phyloP scores from a whole-genome alignment of 306 rosid genomes.

The Canavalia gladiata region DNA sequence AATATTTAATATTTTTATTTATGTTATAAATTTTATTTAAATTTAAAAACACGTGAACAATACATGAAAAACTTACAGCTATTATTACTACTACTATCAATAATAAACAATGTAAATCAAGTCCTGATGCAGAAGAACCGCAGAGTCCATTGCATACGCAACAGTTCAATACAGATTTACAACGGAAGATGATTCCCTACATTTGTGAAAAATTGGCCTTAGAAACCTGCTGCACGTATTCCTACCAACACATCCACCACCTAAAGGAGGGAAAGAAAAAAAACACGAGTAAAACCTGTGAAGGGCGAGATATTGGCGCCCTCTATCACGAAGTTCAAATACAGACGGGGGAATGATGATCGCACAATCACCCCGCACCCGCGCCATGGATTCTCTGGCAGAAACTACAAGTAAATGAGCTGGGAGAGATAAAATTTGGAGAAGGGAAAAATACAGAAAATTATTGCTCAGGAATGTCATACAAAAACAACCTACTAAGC shows the following conservation, averaged over 20 bases:
- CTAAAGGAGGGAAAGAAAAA: not conserved
- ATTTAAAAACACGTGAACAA: too few relatives aligned
- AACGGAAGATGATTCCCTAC: conserved; percentile 52
- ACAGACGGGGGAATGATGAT: conserved; percentile 39
- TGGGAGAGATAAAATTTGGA: conserved; percentile 46
- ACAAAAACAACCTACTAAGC: conserved; percentile 61
- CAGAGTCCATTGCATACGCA: conserved; percentile 35
- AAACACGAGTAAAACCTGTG: conserved; percentile 37
- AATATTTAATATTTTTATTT: too few relatives aligned
- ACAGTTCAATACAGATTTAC: conserved; percentile 56
- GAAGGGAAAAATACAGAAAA: conserved; percentile 54
- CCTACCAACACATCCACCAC: conserved; percentile 50
- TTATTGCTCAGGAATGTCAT: conserved; percentile 63
- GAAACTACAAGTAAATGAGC: conserved; percentile 42
- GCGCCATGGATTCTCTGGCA: conserved; percentile 30
- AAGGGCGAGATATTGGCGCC: conserved; percentile 59
- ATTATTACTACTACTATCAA: too few relatives aligned
- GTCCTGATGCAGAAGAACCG: conserved; percentile 6
- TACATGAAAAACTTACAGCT: too few relatives aligned
- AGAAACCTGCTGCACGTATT: conserved; percentile 43
- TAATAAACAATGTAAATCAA: not conserved
- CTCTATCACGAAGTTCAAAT: conserved; percentile 54
- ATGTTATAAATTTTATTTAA: too few relatives aligned
- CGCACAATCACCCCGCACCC: conserved; percentile 35
- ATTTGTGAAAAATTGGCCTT: conserved; percentile 54